A percentile compares a stretch with the other conserved stretches of the same genome.
Conservation (phyloP, 352 stramenopile species). For the Globisporangium abappressorium region DNA sequence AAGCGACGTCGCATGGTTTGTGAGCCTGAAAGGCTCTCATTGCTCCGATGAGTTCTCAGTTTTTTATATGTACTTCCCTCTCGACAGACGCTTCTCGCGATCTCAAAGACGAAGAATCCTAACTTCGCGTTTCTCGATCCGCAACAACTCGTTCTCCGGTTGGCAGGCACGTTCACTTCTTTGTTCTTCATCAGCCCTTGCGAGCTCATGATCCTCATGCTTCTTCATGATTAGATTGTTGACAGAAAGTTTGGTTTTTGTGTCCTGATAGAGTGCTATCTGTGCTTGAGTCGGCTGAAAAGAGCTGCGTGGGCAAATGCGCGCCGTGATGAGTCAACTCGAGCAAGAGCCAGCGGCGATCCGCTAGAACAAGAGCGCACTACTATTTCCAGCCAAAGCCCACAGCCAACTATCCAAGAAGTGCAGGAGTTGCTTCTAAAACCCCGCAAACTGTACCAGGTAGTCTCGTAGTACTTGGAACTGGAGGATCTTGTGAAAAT, state of each 20-base stretch:
- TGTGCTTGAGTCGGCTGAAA: conserved; percentile 32
- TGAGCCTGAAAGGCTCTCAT: background rate
- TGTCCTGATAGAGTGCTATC: conserved; percentile 20
- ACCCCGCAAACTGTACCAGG: conserved; percentile 37
- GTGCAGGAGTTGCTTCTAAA: conserved; percentile 15
- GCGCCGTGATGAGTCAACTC: conserved; percentile 6
- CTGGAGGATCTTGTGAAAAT: background rate
- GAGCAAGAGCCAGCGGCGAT: background rate
- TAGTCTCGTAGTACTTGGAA: conserved; percentile 4
- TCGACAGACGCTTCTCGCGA: conserved; percentile 31
- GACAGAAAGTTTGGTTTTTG: background rate
- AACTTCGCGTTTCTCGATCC: conserved; percentile 49
- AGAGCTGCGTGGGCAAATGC: conserved; percentile 25
- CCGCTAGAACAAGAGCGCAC: background rate
- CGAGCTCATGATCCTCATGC: background rate
- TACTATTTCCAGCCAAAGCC: background rate
- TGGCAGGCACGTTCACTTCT: conserved; percentile 29
- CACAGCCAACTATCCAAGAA: background rate
- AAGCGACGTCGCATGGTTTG: background rate
- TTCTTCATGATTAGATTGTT: background rate
- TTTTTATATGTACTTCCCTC: background rate
- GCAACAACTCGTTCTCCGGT: conserved; percentile 32
- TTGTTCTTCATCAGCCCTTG: background rate
- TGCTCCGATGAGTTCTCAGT: background rate
- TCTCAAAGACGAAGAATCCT: conserved; percentile 28